Percentiles rank a stretch among this genome's conserved stretches.
phyloP scores from a whole-genome alignment of 2,329 filamentous ascomycete genomes.

The Cryphonectria radicalis region DNA sequence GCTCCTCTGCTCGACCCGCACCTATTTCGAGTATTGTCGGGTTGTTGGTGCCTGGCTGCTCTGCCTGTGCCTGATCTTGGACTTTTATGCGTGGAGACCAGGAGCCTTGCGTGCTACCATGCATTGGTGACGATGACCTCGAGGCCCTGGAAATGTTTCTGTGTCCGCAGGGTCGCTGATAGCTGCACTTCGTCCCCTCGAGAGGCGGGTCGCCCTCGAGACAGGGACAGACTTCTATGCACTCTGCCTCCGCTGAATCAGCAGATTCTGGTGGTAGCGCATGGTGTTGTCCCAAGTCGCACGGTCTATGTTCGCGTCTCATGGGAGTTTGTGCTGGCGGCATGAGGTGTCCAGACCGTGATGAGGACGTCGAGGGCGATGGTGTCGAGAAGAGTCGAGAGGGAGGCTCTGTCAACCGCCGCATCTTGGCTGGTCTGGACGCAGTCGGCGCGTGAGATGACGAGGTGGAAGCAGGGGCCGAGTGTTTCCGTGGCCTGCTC shows the following conservation, averaged over 20 bases:
- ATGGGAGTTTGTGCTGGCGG: not conserved
- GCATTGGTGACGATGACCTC: not conserved
- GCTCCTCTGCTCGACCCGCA: not conserved
- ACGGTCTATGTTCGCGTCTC: not conserved
- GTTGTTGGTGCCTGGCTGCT: not conserved
- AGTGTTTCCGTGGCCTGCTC: constrained; percentile 17
- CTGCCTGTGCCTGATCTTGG: not conserved
- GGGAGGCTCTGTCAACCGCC: constrained; percentile 3
- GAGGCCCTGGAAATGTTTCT: not conserved
- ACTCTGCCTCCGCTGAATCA: not conserved
- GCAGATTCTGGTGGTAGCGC: not conserved
- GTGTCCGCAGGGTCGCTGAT: not conserved
- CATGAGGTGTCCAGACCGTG: not conserved
- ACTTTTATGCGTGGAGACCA: not conserved
- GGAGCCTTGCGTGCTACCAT: not conserved
- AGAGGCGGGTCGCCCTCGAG: not conserved
- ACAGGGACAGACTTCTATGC: constrained; percentile 2
- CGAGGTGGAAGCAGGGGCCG: not conserved
- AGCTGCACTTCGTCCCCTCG: not conserved
- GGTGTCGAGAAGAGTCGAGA: not conserved
- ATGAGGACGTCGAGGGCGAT: not conserved
- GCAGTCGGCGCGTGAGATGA: not conserved
- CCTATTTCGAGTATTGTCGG: not conserved
- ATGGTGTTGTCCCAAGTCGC: not conserved
- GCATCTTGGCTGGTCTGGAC: constrained; percentile 10